phyloP scores from a whole-genome alignment of 352 stramenopile genomes.

The Labyrinthula sp. region DNA sequence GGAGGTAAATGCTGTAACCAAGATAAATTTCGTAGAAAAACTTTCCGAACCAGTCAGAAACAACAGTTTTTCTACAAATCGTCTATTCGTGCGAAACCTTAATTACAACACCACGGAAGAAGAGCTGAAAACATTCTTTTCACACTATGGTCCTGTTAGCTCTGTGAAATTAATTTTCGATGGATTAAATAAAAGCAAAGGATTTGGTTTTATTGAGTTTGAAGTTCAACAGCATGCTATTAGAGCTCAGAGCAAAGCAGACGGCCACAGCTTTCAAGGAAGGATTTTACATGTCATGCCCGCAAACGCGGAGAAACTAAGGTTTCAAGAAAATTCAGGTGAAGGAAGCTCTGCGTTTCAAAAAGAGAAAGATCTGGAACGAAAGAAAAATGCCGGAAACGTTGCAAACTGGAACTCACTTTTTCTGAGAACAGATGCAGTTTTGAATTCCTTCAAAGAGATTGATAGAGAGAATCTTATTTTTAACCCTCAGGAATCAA shows the following conservation, averaged over 20 bases:
- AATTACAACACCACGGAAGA: slow-evolving; percentile 84
- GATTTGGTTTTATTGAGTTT: slow-evolving; percentile 89
- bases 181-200: slow-evolving; percentile 75
- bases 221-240: slow-evolving; percentile 63
- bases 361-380: slow-evolving; percentile 52
- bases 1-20: neutral
- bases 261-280: slow-evolving; percentile 82
- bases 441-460: slow-evolving; percentile 53
- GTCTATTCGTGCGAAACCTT: slow-evolving; percentile 90
- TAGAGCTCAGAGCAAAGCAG: slow-evolving; percentile 54
- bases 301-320: neutral
- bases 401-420: slow-evolving; percentile 76
- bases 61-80: slow-evolving; percentile 33
- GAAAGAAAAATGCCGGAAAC: slow-evolving; percentile 49
- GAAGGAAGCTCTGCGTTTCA: slow-evolving; percentile 43
- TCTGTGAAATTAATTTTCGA: slow-evolving; percentile 88
- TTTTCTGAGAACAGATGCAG: slow-evolving; percentile 62
- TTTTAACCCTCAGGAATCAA: slow-evolving; percentile 2
- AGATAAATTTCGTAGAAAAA: slow-evolving; percentile 1
- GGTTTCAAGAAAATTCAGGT: slow-evolving; percentile 37
- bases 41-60: slow-evolving; percentile 21
- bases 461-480: slow-evolving; percentile 19
- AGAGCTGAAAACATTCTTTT: slow-evolving; percentile 71
- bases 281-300: slow-evolving; percentile 76
- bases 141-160: slow-evolving; percentile 52